Evolutionary conservation across 257 asterid genomes (phyloP).

Genomic region (Petrea volubilis): DNA sequence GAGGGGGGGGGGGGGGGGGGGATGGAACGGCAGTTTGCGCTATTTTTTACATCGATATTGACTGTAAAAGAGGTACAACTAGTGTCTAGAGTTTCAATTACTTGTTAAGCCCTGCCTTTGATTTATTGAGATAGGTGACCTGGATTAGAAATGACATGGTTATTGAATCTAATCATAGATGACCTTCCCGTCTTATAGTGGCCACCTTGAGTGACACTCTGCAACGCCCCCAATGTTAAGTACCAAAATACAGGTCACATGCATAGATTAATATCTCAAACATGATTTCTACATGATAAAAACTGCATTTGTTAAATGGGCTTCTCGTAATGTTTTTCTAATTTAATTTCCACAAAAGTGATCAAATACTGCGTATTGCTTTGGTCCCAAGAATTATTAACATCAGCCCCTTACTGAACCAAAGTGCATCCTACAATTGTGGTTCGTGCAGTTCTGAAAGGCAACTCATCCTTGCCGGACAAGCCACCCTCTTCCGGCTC

Average conservation of each 20-base stretch:
- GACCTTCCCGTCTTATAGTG: background rate
- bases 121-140: background rate
- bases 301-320: slow-evolving; percentile 3
- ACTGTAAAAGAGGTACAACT: slow-evolving; percentile 8
- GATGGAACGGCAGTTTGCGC: background rate
- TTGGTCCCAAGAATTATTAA: background rate
- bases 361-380: background rate
- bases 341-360: background rate
- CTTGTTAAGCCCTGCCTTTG: background rate
- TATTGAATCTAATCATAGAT: background rate
- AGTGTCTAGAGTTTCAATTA: background rate
- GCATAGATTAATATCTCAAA: background rate
- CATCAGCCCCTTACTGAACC: background rate
- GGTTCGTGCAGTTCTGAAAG: slow-evolving; percentile 82
- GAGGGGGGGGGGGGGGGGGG: background rate
- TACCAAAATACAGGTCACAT: background rate
- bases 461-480: slow-evolving; percentile 82
- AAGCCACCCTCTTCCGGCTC: slow-evolving; percentile 69
- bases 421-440: slow-evolving; percentile 15
- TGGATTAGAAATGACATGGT: background rate
- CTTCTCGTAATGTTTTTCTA: background rate
- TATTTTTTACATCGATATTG: background rate
- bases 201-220: slow-evolving; percentile 13
- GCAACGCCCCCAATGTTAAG: background rate
- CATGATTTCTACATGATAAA: background rate